Evolutionary conservation across 1,284 basidiomycete species (phyloP).

Genomic region (Neonothopanus nambi): DNA sequence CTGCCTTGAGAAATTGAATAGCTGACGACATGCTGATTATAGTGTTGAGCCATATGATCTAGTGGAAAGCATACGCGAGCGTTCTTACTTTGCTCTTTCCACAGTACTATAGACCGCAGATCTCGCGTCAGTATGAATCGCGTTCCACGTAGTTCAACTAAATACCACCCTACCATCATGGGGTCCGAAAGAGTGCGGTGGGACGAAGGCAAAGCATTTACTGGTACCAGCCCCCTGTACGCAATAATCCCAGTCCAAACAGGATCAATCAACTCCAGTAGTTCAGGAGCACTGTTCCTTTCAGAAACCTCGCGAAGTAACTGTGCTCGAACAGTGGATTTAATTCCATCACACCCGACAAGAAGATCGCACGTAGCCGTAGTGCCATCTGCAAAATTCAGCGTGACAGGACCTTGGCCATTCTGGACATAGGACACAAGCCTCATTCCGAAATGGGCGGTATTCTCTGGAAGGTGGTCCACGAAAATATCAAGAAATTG

Average conservation of each 20-base stretch:
- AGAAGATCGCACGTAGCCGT: constrained; percentile 40
- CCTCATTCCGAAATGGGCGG: constrained; percentile 45
- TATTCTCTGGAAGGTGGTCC: constrained; percentile 35
- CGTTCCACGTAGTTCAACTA: too few species aligned
- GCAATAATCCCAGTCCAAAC: constrained; percentile 43
- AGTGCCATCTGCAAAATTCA: constrained; percentile 38
- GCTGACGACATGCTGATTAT: constrained; percentile 34
- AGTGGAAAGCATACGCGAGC: background rate
- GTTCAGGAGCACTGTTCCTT: constrained; percentile 15
- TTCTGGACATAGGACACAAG: constrained; percentile 32
- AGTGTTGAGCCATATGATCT: background rate
- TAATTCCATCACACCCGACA: constrained; percentile 46
- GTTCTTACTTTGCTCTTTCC: constrained; percentile 41
- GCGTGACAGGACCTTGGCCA: constrained; percentile 19
- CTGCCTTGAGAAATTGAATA: constrained; percentile 36
- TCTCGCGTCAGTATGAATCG: background rate
- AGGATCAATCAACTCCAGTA: constrained; percentile 34
- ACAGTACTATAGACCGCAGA: constrained; percentile 35
- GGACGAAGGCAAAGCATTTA: constrained; percentile 26
- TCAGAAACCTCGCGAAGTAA: constrained; percentile 32
- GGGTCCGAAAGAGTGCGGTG: constrained; percentile 35
- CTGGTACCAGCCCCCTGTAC: constrained; percentile 40
- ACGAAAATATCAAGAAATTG: constrained; percentile 47
- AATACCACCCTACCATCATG: constrained; percentile 32
- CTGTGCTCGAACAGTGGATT: constrained; percentile 35